These are phyloP conservation scores for Solanum corneliomulleri DNA, from an alignment of 257 asterid species.

Conservation along the genomic window DNA sequence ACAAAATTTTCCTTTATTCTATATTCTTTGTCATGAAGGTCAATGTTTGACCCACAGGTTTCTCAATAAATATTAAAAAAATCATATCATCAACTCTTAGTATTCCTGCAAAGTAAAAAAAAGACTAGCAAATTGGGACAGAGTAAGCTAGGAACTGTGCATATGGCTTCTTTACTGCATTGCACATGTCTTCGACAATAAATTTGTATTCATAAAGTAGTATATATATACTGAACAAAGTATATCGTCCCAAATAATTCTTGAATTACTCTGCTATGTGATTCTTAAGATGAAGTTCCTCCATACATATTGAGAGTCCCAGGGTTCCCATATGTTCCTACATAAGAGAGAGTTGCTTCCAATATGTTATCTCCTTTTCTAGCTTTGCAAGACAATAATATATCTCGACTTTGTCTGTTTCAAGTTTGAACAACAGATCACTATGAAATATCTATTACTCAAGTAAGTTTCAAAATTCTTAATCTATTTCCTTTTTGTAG, in stretches of 20 bases:
- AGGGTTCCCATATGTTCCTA: neutral
- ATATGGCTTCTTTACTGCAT: neutral
- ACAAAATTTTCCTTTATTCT: neutral
- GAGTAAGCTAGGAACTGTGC: neutral
- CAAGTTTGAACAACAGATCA: neutral
- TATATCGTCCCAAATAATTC: neutral
- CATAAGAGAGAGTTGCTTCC: neutral
- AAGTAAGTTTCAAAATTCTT: neutral
- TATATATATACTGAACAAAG: neutral
- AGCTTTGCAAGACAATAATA: neutral
- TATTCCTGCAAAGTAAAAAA: neutral
- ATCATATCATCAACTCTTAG: neutral
- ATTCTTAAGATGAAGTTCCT: neutral
- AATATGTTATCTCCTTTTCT: neutral
- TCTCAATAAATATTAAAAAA: neutral
- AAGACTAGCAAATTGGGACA: neutral
- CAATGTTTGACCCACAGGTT: neutral
- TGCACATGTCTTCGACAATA: neutral
- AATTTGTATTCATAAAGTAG: neutral
- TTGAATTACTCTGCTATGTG: neutral
- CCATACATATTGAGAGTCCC: neutral
- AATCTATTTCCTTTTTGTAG: constrained; percentile 34
- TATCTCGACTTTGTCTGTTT: neutral
- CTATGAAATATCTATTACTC: neutral
- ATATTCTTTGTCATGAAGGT: neutral